Base-by-base conservation (phyloP, 2,329 filamentous ascomycete species). In the Cladosporium sp. region DNA sequence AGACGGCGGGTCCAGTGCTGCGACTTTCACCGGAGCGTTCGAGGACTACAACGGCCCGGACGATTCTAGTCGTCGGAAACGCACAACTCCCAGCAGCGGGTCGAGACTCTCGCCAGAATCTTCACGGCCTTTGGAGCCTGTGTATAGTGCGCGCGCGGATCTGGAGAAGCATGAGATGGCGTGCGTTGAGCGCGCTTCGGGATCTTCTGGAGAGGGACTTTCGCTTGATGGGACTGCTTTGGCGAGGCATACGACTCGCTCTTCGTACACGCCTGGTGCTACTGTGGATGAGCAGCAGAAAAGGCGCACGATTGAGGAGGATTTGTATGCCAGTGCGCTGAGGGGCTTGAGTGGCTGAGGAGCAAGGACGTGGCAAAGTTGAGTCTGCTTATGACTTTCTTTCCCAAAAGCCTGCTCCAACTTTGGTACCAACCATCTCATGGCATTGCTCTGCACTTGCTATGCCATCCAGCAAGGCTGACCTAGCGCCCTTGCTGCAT, bases 261-360 rank as follows among this genome's bases (percentile, higher is more conserved):
- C 25, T 11, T 34, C 53, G 13, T 25, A 36, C 8, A 26, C 36
- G 23, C 54, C 36, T 18, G 34, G 21, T 21, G 34, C 56, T 6
- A 64, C 49, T 13, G 21, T 49, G 32, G 61, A 64, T 7, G 61
- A 56, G 21, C 51, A 64, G 51, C 51, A 21, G 7, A 57, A 32
- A 34, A 53, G 61, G 39, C 36, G 51, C 18, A 56, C 46, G 10
- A 28, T 57, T 18, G 61, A 64, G 4, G 32, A 56, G n/a, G 61
- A 64, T n/a, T 25, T 64, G 16, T 64, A 64, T 23, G 61, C 61
- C 13, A 58, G n/a, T 28, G 61, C 61, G 11, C 18, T 64, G 51
- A 57, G 53, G 32, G 53, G 46, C 5, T 36, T 61, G 46, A 53
- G 46, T 30, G 46, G 46, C 7, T 61, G 58, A 61, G 16, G 16